Evolutionary conservation across 2,329 filamentous ascomycete genomes (phyloP), one percentile per base, ranked within the genome.

Genomic region (Didymella segeticola): DNA sequence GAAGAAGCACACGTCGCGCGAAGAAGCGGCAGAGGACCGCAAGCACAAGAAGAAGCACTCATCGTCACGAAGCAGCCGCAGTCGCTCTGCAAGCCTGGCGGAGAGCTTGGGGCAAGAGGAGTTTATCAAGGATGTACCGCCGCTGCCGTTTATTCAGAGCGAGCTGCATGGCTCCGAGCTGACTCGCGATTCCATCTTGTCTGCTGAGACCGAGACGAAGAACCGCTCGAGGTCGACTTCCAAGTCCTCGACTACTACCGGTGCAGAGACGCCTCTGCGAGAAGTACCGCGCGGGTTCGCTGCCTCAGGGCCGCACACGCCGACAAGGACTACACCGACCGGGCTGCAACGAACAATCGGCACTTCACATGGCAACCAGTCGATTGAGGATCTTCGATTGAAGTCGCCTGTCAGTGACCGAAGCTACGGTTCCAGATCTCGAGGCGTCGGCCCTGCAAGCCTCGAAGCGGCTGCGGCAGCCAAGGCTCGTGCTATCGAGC

Each of bases 111-210:
- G 85, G 47, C 77, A 63, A 30, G 66, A 83, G 83, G 53, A 57
- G 22, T 66, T 82, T 83, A 54, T 79, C 74, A 63, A 64, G 39
- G 53, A 62, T n/a, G 84, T 90, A 12, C 89, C 92, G 6, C 90
- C 90, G 5, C 91, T 97, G 88, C 93, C 93, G 2, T 68, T 72
- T 38, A 82, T 96, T 58, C 88, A 89, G 74, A 96, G 93, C 74
- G 90, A 91, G 50, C 85, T 96, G 52, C 89, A 90, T 61, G 86
- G 89, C 34, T 96, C 93, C 0, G 93, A 97, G 45, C 76, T 97
- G 49, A 98, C 93, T 0, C 84, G 93, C 63, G 89, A 89, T 14
- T 97, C 93, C 0, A 90, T 98, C 47, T 77, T 95, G 15, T 95
- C 93, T 5, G 89, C 90, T 25, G 87, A 89, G 23, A 90, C 90